Evolutionary conservation across 805 yeast genomes (phyloP), one percentile per base, ranked within the genome.

Genomic region (Schizosaccharomyces cryophilus): DNA sequence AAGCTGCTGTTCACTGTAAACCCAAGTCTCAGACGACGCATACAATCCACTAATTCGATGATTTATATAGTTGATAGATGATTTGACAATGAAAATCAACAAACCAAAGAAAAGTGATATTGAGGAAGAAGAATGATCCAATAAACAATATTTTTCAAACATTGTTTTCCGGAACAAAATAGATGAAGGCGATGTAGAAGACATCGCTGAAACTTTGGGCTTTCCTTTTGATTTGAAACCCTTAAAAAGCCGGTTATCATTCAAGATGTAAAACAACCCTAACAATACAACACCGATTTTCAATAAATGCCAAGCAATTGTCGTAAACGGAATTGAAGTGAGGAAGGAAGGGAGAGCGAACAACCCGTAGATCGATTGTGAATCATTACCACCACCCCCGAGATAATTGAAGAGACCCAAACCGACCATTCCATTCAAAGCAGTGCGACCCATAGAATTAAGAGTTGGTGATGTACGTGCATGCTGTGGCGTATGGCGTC

Each of bases 401-500:
- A 51, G 24, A 29, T 51, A 51, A 29, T 51, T 51, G 38, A 51
- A 51, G 19, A 51, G 35, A n/a, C 56, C 56, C 17, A 51, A 29
- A 24, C 56, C 56, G 26, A 51, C 56, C 56, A 51, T 51, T 5
- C 56, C 56, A 13, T 29, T 29, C 31, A 51, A 29, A 24, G 56
- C 56, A 24, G 56, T 29, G 17, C 56, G 56, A 29, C 56, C 56
- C 56, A 51, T 51, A 3, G 56, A 17, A 51, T 51, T 51, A 31
- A 21, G 63, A 17, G 42, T 59, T 40, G 47, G 61, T 48, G 61
- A 61, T 15, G 24, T 30, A 24, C 13, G 35, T 13, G 31, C 30
- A 42, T 19, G n/a, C 17, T 29, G 45, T 42, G 35, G 24, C 11
- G 21, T 60, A 60, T 21, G 31, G 19, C 35, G 30, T 48, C 51